These are phyloP conservation scores for Populus hybrid DNA, from an alignment of 441 rosid species.

Conservation along the genomic window DNA sequence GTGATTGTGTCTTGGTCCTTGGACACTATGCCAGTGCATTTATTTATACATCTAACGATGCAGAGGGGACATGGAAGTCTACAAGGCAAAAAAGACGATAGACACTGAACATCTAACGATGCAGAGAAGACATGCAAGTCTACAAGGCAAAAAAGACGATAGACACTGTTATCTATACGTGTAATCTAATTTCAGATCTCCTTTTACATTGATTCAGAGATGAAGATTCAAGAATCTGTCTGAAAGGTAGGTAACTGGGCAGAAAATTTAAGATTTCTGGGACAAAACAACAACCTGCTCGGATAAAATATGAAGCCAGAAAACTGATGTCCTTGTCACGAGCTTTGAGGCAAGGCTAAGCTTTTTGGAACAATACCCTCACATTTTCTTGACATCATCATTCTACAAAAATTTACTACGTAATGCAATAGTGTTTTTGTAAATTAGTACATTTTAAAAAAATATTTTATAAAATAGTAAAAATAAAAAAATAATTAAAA, in stretches of 20 bases:
- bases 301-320: background rate
- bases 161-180: background rate
- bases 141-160: background rate
- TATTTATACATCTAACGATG: background rate
- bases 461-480: too few species aligned
- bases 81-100: background rate
- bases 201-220: background rate
- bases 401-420: background rate
- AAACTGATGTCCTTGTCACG: background rate
- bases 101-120: background rate
- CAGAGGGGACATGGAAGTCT: background rate
- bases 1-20: background rate
- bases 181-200: background rate
- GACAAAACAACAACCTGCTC: background rate
- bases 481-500: too few species aligned
- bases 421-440: too few species aligned
- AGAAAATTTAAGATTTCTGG: too few species aligned
- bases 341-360: background rate
- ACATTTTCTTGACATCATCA: background rate
- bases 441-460: too few species aligned
- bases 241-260: background rate
- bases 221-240: background rate
- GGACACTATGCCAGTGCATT: background rate
- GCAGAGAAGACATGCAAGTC: background rate
- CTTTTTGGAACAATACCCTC: background rate